Evolutionary conservation across 139 green algal species (phyloP).

Genomic region (Chlorella vulgaris): DNA sequence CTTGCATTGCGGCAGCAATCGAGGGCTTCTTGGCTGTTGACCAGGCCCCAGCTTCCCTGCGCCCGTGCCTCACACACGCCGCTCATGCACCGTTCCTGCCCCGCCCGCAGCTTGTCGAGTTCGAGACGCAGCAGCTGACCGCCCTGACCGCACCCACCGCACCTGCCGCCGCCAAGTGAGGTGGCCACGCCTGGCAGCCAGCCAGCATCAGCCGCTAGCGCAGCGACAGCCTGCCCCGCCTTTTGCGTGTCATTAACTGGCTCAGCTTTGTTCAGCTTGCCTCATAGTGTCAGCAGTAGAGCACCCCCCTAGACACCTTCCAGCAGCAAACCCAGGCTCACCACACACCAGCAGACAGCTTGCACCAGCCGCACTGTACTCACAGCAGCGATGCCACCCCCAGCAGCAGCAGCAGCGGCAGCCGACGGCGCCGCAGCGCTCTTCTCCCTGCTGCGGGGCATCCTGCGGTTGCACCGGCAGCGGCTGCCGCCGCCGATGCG

Average conservation of each 20-base stretch:
- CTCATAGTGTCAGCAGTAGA: too few species aligned
- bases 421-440: slow-evolving; percentile 13
- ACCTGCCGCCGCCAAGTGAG: slow-evolving; percentile 15
- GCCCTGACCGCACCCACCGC: slow-evolving; percentile 56
- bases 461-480: slow-evolving; percentile 70
- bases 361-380: too few species aligned
- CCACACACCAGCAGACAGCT: neutral
- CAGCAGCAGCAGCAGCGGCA: too few species aligned
- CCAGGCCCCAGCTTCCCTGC: neutral
- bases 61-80: neutral
- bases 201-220: neutral
- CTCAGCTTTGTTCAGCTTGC: too few species aligned
- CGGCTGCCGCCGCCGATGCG: slow-evolving; percentile 72
- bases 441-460: slow-evolving; percentile 60
- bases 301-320: too few species aligned
- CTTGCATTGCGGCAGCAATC: neutral
- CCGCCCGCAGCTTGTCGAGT: slow-evolving; percentile 52
- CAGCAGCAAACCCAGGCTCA: too few species aligned
- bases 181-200: neutral
- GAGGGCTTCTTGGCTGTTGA: neutral
- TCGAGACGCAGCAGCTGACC: slow-evolving; percentile 66
- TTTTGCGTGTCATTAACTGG: too few species aligned
- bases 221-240: too few species aligned
- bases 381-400: neutral
- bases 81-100: neutral